Percentiles rank a stretch among this genome's conserved stretches.
Evolutionary conservation across 192 early-diverging fungal genomes (phyloP).

Genomic region (Gaertneriomyces sp.): DNA sequence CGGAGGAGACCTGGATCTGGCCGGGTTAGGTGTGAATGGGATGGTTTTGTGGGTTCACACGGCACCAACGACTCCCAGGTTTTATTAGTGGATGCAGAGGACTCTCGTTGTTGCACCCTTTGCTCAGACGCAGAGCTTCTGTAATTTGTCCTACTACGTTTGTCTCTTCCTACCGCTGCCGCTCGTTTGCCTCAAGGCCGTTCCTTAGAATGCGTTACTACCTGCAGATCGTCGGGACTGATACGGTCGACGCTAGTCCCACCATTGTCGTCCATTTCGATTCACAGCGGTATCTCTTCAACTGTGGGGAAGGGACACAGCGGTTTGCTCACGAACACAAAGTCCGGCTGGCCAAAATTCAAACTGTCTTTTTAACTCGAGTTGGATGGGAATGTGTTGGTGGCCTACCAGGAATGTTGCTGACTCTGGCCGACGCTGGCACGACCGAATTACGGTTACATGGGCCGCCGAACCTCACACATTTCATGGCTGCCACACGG

Average conservation of each 20-base stretch:
- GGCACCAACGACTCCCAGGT: too few species aligned
- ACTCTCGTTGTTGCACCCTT: background rate
- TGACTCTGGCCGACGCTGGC: slow-evolving; percentile 83
- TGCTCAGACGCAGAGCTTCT: background rate
- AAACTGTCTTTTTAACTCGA: slow-evolving; percentile 75
- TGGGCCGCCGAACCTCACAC: slow-evolving; percentile 79
- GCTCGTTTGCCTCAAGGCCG: too few species aligned
- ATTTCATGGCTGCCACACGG: slow-evolving; percentile 71
- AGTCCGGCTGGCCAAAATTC: slow-evolving; percentile 65
- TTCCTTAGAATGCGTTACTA: slow-evolving; percentile 20
- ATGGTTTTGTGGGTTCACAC: too few species aligned
- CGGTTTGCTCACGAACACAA: slow-evolving; percentile 77
- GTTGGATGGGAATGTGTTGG: slow-evolving; percentile 82
- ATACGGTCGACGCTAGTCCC: slow-evolving; percentile 52
- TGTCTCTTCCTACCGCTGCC: too few species aligned
- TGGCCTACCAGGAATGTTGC: slow-evolving; percentile 79
- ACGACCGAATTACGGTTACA: slow-evolving; percentile 51
- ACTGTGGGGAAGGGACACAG: slow-evolving; percentile 90
- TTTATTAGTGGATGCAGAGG: too few species aligned
- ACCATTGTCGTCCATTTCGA: slow-evolving; percentile 77
- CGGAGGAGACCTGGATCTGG: too few species aligned
- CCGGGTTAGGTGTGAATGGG: too few species aligned
- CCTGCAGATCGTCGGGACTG: slow-evolving; percentile 41
- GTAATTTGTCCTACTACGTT: background rate
- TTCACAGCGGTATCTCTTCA: slow-evolving; percentile 80